phyloP scores from a whole-genome alignment of 352 stramenopile species.

The Saprolegnia parasitica region DNA sequence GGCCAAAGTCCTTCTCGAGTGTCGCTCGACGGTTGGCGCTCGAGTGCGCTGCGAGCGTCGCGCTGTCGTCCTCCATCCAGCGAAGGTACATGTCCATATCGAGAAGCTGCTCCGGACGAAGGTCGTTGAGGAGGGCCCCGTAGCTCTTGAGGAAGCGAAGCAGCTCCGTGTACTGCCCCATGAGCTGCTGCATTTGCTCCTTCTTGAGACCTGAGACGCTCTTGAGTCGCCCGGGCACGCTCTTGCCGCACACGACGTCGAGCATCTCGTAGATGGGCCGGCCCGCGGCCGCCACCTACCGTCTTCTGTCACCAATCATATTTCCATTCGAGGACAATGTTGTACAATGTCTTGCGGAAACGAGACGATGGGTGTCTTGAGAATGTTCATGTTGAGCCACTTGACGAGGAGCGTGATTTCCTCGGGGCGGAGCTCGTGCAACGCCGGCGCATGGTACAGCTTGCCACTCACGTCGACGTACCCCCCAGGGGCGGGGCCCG shows the following conservation, averaged over 20 bases:
- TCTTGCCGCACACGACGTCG: slow-evolving; percentile 86
- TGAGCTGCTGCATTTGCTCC: slow-evolving; percentile 51
- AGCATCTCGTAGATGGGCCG: slow-evolving; percentile 81
- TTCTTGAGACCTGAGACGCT: slow-evolving; percentile 38
- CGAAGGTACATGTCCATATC: slow-evolving; percentile 74
- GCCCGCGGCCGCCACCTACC: slow-evolving; percentile 4
- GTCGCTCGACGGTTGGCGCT: slow-evolving; percentile 38
- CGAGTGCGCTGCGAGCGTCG: background rate
- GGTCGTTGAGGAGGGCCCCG: slow-evolving; percentile 86
- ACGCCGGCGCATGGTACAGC: slow-evolving; percentile 10
- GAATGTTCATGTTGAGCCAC: slow-evolving; percentile 83
- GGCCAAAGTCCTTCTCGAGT: slow-evolving; percentile 55
- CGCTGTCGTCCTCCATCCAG: slow-evolving; percentile 51
- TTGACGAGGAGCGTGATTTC: slow-evolving; percentile 48
- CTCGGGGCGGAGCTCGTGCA: slow-evolving; percentile 20
- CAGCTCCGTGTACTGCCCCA: slow-evolving; percentile 76
- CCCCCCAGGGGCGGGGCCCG: background rate
- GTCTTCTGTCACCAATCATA: too few relatives aligned
- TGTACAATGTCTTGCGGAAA: slow-evolving; percentile 77
- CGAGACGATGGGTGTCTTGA: slow-evolving; percentile 48
- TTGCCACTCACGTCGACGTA: slow-evolving; percentile 24
- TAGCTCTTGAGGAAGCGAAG: slow-evolving; percentile 90
- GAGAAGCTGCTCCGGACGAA: slow-evolving; percentile 77
- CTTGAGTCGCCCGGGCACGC: slow-evolving; percentile 46
- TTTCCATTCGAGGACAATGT: slow-evolving; percentile 42